Base-by-base conservation (phyloP, 2,329 filamentous ascomycete genomes). In the Fusarium redolens region DNA sequence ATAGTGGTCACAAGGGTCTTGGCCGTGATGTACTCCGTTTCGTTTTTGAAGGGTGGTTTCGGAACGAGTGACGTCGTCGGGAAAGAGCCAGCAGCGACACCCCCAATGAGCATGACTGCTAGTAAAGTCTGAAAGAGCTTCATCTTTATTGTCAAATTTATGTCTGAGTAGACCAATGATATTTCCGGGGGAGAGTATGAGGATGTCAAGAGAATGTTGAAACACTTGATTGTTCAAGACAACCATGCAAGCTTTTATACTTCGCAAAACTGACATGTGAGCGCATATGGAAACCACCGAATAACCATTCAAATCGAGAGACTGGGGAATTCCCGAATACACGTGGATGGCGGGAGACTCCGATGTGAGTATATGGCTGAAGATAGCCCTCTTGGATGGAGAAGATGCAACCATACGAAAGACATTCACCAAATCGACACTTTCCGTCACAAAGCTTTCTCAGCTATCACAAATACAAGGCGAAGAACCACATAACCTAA, bases 1-100 rank as follows among this genome's bases (percentile, higher is more conserved):
- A 82, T 71, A 58, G 83, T 78, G n/a, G 83, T 84, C 30, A 82
- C 47, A 43, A 65, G 22, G 33, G 68, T 48, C 15, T 54, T 83
- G 69, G 76, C 79, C 25, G 64, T 59, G 31, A 43, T 35, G 13
- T 52, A 35, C 20, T 56, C 13, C 17, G 44, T 59, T 28, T 51
- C 28, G 10, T 47, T 54, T 41, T 55, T 52, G 30, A 55, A 22
- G 13, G 17, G 28, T 20, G 45, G 50, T 37, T 31, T 40, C 18
- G n/a, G 44, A 10, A 47, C 17, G 20, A 55, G 50, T 38, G 63
- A 43, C 30, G 40, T 43, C 25, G 41, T 43, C 6, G 41, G 43
- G 22, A 31, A 41, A 14, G 54, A 56, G 17, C 41, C 52, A 43
- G 61, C 66, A 41, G 37, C 44, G 20, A 44, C 69, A 30, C 55